Percentiles rank a stretch among this genome's conserved stretches.
phyloP scores from a whole-genome alignment of 805 yeast genomes.

The Nakazawaea wyomingensis region DNA sequence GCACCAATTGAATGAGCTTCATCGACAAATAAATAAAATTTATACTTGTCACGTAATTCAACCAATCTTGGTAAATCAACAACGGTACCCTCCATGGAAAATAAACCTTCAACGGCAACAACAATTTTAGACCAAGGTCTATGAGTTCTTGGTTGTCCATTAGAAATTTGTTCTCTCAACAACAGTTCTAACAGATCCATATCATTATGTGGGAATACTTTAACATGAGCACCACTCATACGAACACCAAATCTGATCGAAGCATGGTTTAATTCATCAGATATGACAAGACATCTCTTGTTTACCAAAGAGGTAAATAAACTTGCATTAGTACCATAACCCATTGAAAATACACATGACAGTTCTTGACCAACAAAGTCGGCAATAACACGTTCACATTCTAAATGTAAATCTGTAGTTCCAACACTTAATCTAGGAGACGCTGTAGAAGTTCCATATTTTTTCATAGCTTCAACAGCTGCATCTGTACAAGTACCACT shows the following conservation, averaged over 20 bases:
- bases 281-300: conserved; percentile 81
- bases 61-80: conserved; percentile 74
- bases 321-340: conserved; percentile 92
- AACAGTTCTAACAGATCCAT: conserved; percentile 73
- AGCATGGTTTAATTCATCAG: conserved; percentile 93
- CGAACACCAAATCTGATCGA: conserved; percentile 95
- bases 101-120: conserved; percentile 87
- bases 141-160: conserved; percentile 92
- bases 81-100: conserved; percentile 90
- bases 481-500: conserved; percentile 85
- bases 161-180: conserved; percentile 78
- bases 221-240: conserved; percentile 86
- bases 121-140: conserved; percentile 92
- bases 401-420: conserved; percentile 63
- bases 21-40: conserved; percentile 85
- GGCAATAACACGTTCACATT: conserved; percentile 76
- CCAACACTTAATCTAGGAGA: conserved; percentile 77
- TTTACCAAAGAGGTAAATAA: conserved; percentile 80
- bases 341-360: conserved; percentile 83
- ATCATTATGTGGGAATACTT: conserved; percentile 88
- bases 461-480: conserved; percentile 56
- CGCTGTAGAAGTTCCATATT: conserved; percentile 72
- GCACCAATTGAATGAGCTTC: conserved; percentile 99
- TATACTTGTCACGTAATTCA: conserved; percentile 74
- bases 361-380: conserved; percentile 88